These are phyloP conservation scores for Herpetospermum pedunculosum DNA, from an alignment of 306 rosid genomes.

Conservation along the genomic window DNA sequence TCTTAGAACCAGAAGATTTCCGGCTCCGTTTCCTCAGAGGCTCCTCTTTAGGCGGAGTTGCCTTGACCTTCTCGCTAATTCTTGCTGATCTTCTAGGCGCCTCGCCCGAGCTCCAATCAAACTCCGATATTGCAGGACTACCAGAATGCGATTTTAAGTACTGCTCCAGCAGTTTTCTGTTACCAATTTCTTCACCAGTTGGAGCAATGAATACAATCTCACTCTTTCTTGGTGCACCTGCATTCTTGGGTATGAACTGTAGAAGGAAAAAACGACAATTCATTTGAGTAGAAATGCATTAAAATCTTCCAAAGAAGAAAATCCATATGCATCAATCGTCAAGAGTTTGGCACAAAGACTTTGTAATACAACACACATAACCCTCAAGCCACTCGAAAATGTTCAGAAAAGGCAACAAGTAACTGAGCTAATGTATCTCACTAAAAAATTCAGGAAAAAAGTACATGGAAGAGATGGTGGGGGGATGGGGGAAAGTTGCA, in stretches of 20 bases:
- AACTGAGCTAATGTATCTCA: neutral
- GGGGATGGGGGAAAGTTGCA: neutral
- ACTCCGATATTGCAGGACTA: constrained; percentile 59
- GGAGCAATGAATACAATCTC: constrained; percentile 75
- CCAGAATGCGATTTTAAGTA: constrained; percentile 73
- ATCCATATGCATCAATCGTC: neutral
- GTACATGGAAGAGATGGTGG: neutral
- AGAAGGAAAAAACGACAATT: neutral
- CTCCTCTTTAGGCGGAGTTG: constrained; percentile 48
- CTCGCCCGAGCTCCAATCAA: constrained; percentile 89
- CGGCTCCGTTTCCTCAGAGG: constrained; percentile 62
- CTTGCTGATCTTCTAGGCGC: constrained; percentile 84
- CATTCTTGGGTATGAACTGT: constrained; percentile 71
- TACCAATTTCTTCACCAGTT: constrained; percentile 67
- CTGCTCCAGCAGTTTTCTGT: constrained; percentile 64
- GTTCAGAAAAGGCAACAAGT: neutral
- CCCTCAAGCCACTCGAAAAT: neutral
- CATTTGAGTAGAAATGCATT: neutral
- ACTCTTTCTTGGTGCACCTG: constrained; percentile 61
- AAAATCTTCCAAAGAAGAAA: neutral
- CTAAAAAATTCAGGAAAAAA: neutral
- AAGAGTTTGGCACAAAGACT: neutral
- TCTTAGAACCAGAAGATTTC: constrained; percentile 48
- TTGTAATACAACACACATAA: neutral
- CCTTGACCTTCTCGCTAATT: constrained; percentile 70